phyloP scores from a whole-genome alignment of 352 stramenopile genomes.

The Peronospora belbahrii region DNA sequence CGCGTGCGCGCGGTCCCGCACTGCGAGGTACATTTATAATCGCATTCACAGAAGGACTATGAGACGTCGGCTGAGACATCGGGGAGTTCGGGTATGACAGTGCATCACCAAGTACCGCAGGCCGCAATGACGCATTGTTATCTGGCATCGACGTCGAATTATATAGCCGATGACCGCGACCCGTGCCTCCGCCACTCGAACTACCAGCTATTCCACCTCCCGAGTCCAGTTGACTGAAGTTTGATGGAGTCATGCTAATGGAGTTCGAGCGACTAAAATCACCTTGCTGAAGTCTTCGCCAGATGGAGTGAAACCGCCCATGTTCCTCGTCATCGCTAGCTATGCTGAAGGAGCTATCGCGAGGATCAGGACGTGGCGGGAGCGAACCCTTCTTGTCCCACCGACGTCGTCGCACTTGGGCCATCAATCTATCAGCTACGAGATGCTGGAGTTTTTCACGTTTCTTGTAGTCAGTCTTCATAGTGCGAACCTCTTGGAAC shows the following conservation, averaged over 20 bases:
- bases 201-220: conserved; percentile 18
- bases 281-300: conserved; percentile 51
- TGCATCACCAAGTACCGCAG: conserved; percentile 36
- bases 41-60: conserved; percentile 33
- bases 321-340: conserved; percentile 63
- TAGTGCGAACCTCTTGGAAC: conserved; percentile 78
- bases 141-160: conserved; percentile 32
- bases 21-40: conserved; percentile 13
- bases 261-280: conserved; percentile 69
- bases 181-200: conserved; percentile 15
- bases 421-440: conserved; percentile 75
- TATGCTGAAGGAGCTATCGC: conserved; percentile 49
- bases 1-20: no score
- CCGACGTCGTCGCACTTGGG: conserved; percentile 69
- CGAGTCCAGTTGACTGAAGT: conserved; percentile 31
- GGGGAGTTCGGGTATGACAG: conserved; percentile 60
- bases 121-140: conserved; percentile 22
- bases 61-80: conserved; percentile 41
- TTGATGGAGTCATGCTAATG: conserved; percentile 36
- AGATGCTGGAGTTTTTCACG: conserved; percentile 83
- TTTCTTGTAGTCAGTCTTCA: conserved; percentile 67
- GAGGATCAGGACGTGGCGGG: conserved; percentile 20
- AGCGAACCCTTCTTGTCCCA: conserved; percentile 68
- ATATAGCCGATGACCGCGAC: conserved; percentile 18
- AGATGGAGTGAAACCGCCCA: conserved; percentile 57